Conservation (phyloP, 2,329 filamentous ascomycete species). For the Fusarium siculi region DNA sequence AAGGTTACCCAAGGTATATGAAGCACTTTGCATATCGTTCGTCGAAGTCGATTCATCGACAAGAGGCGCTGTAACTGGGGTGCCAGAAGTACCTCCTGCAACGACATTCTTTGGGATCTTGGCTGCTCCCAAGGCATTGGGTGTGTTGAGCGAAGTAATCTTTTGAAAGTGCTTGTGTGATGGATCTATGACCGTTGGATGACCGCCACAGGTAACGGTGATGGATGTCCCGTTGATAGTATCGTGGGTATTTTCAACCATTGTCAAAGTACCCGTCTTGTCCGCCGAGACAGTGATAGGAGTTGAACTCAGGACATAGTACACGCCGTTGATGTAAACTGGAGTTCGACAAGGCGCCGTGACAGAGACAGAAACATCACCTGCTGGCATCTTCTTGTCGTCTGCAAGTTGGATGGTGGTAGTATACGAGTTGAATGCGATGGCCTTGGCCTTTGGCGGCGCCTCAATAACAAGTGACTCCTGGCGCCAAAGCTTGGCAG, state of each 20-base stretch:
- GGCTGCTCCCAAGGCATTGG: neutral
- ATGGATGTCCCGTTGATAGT: neutral
- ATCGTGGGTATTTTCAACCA: neutral
- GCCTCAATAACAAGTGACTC: neutral
- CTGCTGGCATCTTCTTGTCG: neutral
- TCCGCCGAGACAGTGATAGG: neutral
- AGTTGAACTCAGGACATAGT: neutral
- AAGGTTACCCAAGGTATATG: neutral
- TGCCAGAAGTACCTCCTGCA: neutral
- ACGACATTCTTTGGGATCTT: neutral
- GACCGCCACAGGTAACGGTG: neutral
- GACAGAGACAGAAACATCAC: rapidly evolving
- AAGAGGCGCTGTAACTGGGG: neutral
- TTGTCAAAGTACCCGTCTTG: neutral
- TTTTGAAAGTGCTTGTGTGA: neutral
- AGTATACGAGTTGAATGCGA: neutral
- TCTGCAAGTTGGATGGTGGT: neutral
- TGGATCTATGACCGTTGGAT: neutral
- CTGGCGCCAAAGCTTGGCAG: neutral
- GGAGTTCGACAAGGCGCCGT: neutral
- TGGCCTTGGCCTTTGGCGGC: neutral
- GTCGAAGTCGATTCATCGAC: neutral
- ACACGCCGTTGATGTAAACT: neutral
- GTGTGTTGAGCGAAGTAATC: rapidly evolving
- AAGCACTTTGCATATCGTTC: too few species aligned